These are phyloP conservation scores for Biscogniauxia mediterranea DNA, from an alignment of 2,329 filamentous ascomycete species.

Conservation along the genomic window DNA sequence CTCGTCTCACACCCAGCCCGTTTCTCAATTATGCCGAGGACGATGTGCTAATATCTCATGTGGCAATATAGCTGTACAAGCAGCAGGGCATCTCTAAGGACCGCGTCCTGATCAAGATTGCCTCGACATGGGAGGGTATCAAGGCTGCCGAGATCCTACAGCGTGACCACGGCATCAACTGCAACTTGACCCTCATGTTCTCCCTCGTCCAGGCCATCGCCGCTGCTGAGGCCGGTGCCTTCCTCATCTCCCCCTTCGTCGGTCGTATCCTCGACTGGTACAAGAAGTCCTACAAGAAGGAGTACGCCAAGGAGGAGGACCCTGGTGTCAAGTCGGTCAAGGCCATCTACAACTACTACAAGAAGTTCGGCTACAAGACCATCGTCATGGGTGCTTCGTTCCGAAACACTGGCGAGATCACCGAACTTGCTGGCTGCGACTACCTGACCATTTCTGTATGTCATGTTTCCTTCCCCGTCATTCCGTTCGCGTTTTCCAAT, in stretches of 20 bases:
- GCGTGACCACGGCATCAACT: constrained; percentile 93
- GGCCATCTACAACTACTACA: constrained; percentile 99
- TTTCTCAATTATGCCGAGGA: no score
- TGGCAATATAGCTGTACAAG: constrained; percentile 76
- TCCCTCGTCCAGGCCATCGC: constrained; percentile 91
- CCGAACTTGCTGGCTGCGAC: constrained; percentile 95
- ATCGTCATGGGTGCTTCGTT: constrained; percentile 99
- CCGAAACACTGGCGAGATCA: constrained; percentile 95
- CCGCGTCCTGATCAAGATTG: constrained; percentile 96
- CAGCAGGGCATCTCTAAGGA: constrained; percentile 88
- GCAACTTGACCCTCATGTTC: constrained; percentile 99
- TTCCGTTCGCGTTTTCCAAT: neutral
- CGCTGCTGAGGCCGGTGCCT: constrained; percentile 90
- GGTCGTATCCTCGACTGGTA: constrained; percentile 99
- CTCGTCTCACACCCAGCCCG: no score
- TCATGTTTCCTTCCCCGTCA: constrained; percentile 19
- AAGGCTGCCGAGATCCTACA: constrained; percentile 97
- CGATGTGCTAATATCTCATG: constrained; percentile 8
- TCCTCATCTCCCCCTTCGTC: constrained; percentile 98
- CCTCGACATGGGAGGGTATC: constrained; percentile 99
- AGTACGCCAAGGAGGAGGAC: constrained; percentile 86
- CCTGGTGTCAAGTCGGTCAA: constrained; percentile 94
- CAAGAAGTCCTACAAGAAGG: constrained; percentile 94
- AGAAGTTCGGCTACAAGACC: constrained; percentile 98
- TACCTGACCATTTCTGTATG: constrained; percentile 96